Evolutionary conservation across 352 stramenopile genomes (phyloP), one percentile per base, ranked within the genome.

Genomic region (Globisporangium middletonii): DNA sequence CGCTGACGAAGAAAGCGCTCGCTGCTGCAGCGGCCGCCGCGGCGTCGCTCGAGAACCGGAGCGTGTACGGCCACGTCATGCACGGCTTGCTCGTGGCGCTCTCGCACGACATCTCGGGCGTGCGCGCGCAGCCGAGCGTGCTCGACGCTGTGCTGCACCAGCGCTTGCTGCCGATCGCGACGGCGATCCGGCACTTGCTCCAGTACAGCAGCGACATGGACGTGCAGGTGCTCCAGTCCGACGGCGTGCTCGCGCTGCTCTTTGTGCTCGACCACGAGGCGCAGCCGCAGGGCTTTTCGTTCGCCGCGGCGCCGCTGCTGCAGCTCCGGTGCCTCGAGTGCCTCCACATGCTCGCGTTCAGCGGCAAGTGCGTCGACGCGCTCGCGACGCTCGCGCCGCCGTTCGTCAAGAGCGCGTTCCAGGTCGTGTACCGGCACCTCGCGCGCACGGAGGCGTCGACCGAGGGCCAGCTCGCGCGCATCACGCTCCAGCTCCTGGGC

Each of bases 321-420:
- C 83, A 89, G 47, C 62, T 93, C 30, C 75, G 85, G n/a, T 91
- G 81, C 53, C 83, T 95, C 45, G 85, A 95, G 57, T 92, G 85
- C 45, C 60, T 95, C 18, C 85, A 95, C 59, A 92, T 93, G 67
- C 62, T 92, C n/a, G 89, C 84, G 46, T 95, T 95, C 63, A 93
- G 83, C 47, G 77, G 79, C 11, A 91, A 86, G 47, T 92, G 83
- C 53, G 62, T 93, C 2, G 83, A 95, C 50, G 62, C 77, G 23
- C 62, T 95, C 23, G 85, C 83, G 18, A 89, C 79, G 7, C 73
- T 81, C 16, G 72, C 89, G n/a, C 79, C 81, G 51, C 79, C 81
- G 13, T 95, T 89, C 60, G 85, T 95, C 64, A 93, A 87, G 63
- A 93, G 83, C 59, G 69, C 73, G 16, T 95, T 95, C 68, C 69